These are phyloP conservation scores for Rhodamnia rubescens DNA, from an alignment of 345 rosid species.

Conservation along the genomic window DNA sequence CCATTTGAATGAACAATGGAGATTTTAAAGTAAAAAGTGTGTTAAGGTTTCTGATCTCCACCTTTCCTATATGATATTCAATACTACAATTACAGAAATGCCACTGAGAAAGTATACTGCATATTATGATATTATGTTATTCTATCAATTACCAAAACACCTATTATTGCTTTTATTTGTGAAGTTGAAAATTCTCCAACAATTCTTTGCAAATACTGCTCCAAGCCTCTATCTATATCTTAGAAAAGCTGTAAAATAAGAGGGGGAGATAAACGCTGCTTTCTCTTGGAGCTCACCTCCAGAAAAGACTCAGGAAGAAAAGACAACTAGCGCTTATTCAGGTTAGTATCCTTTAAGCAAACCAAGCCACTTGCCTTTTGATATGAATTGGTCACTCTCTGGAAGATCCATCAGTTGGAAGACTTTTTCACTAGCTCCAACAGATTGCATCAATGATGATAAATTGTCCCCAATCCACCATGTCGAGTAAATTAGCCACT, in stretches of 20 bases:
- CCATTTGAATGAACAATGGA: neutral
- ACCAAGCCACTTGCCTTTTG: slow-evolving; percentile 53
- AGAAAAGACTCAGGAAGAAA: neutral
- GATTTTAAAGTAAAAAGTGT: neutral
- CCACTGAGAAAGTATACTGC: neutral
- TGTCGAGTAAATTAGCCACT: slow-evolving; percentile 93
- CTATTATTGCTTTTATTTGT: neutral
- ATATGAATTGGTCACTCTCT: slow-evolving; percentile 64
- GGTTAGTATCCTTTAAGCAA: neutral
- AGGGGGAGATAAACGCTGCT: neutral
- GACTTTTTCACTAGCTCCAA: slow-evolving; percentile 98
- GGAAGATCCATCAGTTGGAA: slow-evolving; percentile 94
- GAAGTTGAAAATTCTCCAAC: neutral
- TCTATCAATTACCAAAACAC: neutral
- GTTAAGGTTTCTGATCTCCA: neutral
- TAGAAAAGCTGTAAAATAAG: neutral
- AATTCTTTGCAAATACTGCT: neutral
- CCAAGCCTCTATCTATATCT: neutral
- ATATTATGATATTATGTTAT: neutral
- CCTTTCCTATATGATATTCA: neutral
- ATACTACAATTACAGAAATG: neutral
- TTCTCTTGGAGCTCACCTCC: neutral
- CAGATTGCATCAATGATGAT: slow-evolving; percentile 87
- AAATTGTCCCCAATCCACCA: slow-evolving; percentile 98
- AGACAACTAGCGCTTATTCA: neutral